phyloP scores from a whole-genome alignment of 768 basidiomycete species.

The Daedaleopsis nitida region DNA sequence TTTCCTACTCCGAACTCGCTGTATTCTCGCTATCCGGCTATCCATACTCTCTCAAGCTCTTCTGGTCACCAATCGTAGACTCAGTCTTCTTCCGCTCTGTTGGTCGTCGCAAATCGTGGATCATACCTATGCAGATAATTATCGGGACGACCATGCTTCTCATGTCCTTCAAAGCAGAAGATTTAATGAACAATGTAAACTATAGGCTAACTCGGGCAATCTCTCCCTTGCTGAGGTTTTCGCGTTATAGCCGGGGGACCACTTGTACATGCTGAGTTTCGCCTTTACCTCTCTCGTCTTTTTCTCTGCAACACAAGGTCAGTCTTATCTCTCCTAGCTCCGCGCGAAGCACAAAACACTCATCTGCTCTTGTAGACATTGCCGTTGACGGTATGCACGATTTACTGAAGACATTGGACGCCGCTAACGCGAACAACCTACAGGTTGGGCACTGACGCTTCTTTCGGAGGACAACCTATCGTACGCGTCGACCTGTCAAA shows the following conservation, averaged over 20 bases:
- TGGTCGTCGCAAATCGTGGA: slow-evolving; percentile 98
- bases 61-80: slow-evolving; percentile 98
- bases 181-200: slow-evolving; percentile 75
- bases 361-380: slow-evolving; percentile 62
- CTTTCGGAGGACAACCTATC: slow-evolving; percentile 93
- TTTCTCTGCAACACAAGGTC: slow-evolving; percentile 96
- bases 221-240: slow-evolving; percentile 15
- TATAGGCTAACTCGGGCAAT: slow-evolving; percentile 6
- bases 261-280: slow-evolving; percentile 75
- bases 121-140: slow-evolving; percentile 93
- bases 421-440: slow-evolving; percentile 37
- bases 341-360: slow-evolving; percentile 18
- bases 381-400: slow-evolving; percentile 84
- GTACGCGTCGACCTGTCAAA: slow-evolving; percentile 97
- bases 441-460: slow-evolving; percentile 79
- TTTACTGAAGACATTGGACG: slow-evolving; percentile 25
- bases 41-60: slow-evolving; percentile 93
- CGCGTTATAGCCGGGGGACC: slow-evolving; percentile 66
- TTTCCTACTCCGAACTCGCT: slow-evolving; percentile 96
- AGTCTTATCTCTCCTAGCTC: neutral
- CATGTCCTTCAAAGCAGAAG: slow-evolving; percentile 73
- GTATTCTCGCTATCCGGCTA: slow-evolving; percentile 92
- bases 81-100: slow-evolving; percentile 78
- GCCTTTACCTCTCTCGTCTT: slow-evolving; percentile 90
- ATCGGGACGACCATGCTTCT: slow-evolving; percentile 84